Evolutionary conservation across 2,329 filamentous ascomycete species (phyloP).

Genomic region (Lithohypha guttulata): DNA sequence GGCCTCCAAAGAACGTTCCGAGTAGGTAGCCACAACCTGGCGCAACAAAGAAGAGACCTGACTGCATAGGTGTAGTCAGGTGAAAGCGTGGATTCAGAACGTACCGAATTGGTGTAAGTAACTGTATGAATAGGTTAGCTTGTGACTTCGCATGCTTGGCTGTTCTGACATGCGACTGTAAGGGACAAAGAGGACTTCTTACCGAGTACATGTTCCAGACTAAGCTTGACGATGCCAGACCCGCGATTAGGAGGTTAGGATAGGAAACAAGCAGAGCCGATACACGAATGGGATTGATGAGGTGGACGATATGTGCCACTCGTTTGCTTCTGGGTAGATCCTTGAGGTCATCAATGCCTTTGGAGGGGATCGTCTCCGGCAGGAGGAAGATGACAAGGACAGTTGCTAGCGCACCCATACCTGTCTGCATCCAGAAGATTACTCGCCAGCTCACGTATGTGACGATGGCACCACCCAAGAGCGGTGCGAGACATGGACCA

Average conservation of each 20-base stretch:
- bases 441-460: constrained; percentile 62
- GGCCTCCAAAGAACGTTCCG: constrained; percentile 61
- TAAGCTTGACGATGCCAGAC: constrained; percentile 50
- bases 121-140: constrained; percentile 23
- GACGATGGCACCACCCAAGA: constrained; percentile 65
- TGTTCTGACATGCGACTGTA: too few species aligned
- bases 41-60: constrained; percentile 62
- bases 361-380: constrained; percentile 61
- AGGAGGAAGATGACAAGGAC: constrained; percentile 55
- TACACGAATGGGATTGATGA: constrained; percentile 55
- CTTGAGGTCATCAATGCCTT: constrained; percentile 50
- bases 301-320: constrained; percentile 45
- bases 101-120: constrained; percentile 60
- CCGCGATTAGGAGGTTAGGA: constrained; percentile 55
- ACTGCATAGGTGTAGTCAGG: constrained; percentile 54
- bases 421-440: constrained; percentile 69
- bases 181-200: too few species aligned
- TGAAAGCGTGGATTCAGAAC: constrained; percentile 64
- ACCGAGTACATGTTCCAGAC: constrained; percentile 67
- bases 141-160: not conserved
- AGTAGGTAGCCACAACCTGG: constrained; percentile 60
- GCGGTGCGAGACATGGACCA: constrained; percentile 57
- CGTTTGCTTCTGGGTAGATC: constrained; percentile 41
- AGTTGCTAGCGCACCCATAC: constrained; percentile 50
- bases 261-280: constrained; percentile 55